Percentiles rank a stretch among this genome's conserved stretches.
phyloP scores from a whole-genome alignment of 306 rosid species.

The Medicago truncatula region DNA sequence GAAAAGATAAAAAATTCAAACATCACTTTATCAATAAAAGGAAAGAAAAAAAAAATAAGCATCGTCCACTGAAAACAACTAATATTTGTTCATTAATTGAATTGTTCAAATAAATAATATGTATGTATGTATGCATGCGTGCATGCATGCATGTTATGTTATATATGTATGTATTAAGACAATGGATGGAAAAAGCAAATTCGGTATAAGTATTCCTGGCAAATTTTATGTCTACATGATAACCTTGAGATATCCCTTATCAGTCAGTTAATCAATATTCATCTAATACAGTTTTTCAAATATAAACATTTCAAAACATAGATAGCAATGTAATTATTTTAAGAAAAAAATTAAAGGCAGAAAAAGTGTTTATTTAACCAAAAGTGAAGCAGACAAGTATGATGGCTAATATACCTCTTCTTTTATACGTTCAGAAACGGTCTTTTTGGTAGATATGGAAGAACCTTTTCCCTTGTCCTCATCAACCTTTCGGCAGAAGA shows the following conservation, averaged over 20 bases:
- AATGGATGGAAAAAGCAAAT: background rate
- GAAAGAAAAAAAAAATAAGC: background rate
- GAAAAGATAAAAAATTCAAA: background rate
- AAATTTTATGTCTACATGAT: conserved; percentile 17
- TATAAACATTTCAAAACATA: conserved; percentile 20
- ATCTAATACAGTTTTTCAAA: background rate
- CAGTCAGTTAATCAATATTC: conserved; percentile 10
- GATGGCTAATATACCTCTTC: conserved; percentile 74
- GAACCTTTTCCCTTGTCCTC: conserved; percentile 86
- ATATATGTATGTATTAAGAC: too few species aligned
- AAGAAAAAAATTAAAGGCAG: conserved; percentile 15
- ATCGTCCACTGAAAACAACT: background rate
- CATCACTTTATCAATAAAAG: background rate
- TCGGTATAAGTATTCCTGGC: background rate
- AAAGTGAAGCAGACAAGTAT: conserved; percentile 16
- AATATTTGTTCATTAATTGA: conserved; percentile 6
- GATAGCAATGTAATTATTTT: conserved; percentile 19
- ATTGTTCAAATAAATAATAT: too few species aligned
- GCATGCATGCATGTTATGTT: too few species aligned
- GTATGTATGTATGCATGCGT: too few species aligned
- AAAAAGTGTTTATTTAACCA: conserved; percentile 16
- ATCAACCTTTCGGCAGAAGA: conserved; percentile 62
- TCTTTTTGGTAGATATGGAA: conserved; percentile 59
- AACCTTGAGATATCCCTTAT: background rate
- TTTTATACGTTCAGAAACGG: conserved; percentile 76